Evolutionary conservation across 495 filamentous ascomycete genomes (phyloP), one percentile per base, ranked within the genome.

Genomic region (Tuber melanosporum): DNA sequence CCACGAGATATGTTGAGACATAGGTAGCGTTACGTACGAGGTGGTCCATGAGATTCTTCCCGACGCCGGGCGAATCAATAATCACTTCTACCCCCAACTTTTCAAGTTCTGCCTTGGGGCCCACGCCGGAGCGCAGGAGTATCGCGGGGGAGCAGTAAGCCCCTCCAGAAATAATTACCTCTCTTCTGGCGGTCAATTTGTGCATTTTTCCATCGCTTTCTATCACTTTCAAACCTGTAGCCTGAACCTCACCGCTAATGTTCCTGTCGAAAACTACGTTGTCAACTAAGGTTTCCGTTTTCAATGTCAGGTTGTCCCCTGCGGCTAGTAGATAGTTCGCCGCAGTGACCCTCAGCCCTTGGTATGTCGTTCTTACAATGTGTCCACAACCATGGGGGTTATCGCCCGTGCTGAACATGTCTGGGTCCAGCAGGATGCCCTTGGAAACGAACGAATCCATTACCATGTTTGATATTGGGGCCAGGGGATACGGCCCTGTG

Each of bases 321-420:
- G 42, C 74, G 49, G 3, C 36, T 43, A 20, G 17, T n/a, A 88
- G 83, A 71, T 86, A 88, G 74, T 88, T 87, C 4, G 87, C 86
- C 0, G 84, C 82, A 0, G 86, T 89, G 14, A 85, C 87, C 20
- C 88, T 84, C n/a, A 85, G 75, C 0, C 87, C 88, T 49, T 88
- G 82, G 73, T 87, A 84, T 1, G 87, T 86, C 8, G 88, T 88
- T 57, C 87, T 85, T 42, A 85, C 85, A 0, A 80, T 86, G 83
- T 88, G 87, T 52, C 88, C 88, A 76, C 87, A 89, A 9, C 88
- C 87, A 62, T 88, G 86, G 7, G 86, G 74, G 10, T 82, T 79
- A 17, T 87, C 84, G 22, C 88, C 87, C 2, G 85, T 84, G 71
- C 82, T 85, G 79, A 89, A 89, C 85, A 89, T 87, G 76, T 89